Conservation (phyloP, 75 land plant genomes). For the Larix kaempferi region DNA sequence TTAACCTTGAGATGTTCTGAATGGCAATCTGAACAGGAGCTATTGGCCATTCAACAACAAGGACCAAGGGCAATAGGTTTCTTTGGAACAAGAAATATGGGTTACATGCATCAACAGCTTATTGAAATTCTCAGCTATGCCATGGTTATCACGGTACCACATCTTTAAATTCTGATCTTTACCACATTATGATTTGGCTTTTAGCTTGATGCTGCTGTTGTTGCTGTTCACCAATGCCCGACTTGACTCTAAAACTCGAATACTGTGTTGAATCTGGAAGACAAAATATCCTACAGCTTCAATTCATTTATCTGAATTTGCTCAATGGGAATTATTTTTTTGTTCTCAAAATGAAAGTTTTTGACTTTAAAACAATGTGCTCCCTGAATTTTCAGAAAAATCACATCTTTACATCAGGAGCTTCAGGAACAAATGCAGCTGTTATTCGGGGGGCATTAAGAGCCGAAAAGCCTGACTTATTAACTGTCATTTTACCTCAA, state of each 20-base stretch:
- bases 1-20: not conserved
- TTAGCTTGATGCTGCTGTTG: not conserved
- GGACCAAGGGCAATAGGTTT: slow-evolving; percentile 96
- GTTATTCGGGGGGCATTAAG: slow-evolving; percentile 97
- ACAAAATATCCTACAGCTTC: not conserved
- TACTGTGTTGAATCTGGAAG: not conserved
- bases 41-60: slow-evolving; percentile 95
- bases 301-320: not conserved
- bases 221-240: not conserved
- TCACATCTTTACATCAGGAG: slow-evolving; percentile 96
- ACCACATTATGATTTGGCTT: not conserved
- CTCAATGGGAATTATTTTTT: not conserved
- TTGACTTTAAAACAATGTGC: slow-evolving; percentile 6
- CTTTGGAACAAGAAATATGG: slow-evolving; percentile 98
- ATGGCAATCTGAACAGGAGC: slow-evolving; percentile 49
- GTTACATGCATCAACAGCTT: slow-evolving; percentile 97
- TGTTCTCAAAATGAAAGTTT: not conserved
- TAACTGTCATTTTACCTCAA: slow-evolving; percentile 96
- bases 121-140: slow-evolving; percentile 99
- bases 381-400: slow-evolving; percentile 69
- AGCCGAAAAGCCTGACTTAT: slow-evolving; percentile 91
- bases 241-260: not conserved
- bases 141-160: slow-evolving; percentile 92
- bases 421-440: slow-evolving; percentile 98
- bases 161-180: not conserved